These are phyloP conservation scores for Fraxinus pennsylvanica DNA, from an alignment of 257 asterid genomes.

Conservation along the genomic window DNA sequence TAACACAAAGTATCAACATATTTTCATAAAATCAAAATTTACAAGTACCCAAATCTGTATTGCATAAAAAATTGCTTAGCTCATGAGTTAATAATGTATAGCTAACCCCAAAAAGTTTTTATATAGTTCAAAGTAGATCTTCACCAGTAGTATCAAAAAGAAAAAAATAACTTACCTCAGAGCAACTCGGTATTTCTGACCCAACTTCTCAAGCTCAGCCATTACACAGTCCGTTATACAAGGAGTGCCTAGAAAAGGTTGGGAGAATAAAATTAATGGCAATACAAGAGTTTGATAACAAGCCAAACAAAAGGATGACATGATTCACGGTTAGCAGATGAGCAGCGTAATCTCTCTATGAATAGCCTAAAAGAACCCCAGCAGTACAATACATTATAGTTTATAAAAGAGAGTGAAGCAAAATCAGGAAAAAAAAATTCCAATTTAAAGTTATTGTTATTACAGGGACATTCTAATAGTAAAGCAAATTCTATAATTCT, in stretches of 20 bases:
- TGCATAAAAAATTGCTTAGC: background rate
- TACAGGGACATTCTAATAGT: background rate
- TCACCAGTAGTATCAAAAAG: background rate
- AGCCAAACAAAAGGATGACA: background rate
- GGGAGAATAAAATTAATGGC: background rate
- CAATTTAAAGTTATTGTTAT: background rate
- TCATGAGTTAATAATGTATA: background rate
- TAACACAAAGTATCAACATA: too few species aligned
- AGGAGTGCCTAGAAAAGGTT: slow-evolving; percentile 69
- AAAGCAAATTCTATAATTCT: background rate
- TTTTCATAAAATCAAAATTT: too few species aligned
- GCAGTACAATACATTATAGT: background rate
- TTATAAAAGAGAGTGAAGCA: background rate
- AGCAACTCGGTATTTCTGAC: slow-evolving; percentile 90
- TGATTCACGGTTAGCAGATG: background rate
- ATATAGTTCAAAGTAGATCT: background rate
- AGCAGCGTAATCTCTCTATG: background rate
- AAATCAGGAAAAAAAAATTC: background rate
- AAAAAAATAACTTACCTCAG: slow-evolving; percentile 51
- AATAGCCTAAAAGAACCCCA: background rate
- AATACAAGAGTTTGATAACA: background rate
- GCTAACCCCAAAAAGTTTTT: background rate
- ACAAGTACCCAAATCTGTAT: too few species aligned
- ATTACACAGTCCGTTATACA: slow-evolving; percentile 97
- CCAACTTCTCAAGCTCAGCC: slow-evolving; percentile 99